Evolutionary conservation across 345 rosid species (phyloP).

Genomic region (Eucalyptus tenuipes): DNA sequence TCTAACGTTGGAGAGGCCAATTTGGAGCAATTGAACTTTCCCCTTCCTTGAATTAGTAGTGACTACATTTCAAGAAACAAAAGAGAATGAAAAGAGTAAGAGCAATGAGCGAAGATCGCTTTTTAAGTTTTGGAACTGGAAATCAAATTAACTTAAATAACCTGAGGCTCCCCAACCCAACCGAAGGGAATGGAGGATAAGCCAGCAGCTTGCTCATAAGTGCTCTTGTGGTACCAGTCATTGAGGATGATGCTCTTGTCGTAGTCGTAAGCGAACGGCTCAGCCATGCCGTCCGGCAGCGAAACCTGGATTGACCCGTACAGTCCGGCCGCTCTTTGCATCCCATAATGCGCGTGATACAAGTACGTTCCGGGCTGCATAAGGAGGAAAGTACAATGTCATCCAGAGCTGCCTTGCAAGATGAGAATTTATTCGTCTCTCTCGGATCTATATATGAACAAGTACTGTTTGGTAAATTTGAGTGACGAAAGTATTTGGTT

Average conservation of each 20-base stretch:
- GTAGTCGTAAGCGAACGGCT: slow-evolving; percentile 53
- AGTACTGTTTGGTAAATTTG: neutral
- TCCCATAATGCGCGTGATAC: slow-evolving; percentile 84
- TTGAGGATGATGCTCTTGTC: slow-evolving; percentile 57
- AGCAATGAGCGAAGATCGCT: neutral
- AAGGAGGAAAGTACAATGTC: neutral
- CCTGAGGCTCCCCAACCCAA: slow-evolving; percentile 89
- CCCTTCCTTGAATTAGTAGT: slow-evolving; percentile 69
- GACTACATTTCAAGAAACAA: slow-evolving; percentile 20
- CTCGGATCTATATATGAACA: neutral
- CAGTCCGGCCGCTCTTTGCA: slow-evolving; percentile 71
- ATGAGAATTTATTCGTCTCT: neutral
- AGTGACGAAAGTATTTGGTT: neutral
- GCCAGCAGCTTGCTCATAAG: slow-evolving; percentile 49
- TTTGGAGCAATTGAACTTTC: slow-evolving; percentile 47
- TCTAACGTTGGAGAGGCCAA: slow-evolving; percentile 6
- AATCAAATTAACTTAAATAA: neutral
- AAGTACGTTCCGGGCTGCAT: slow-evolving; percentile 71
- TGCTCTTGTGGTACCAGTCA: slow-evolving; percentile 73
- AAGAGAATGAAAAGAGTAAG: neutral
- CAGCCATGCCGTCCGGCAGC: slow-evolving; percentile 24
- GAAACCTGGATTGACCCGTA: slow-evolving; percentile 58
- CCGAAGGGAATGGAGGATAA: slow-evolving; percentile 38
- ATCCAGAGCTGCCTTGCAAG: neutral
- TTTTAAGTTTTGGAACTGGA: neutral